Conservation (phyloP, 371 early-diverging fungal genomes). For the Smittium mucronatum region DNA sequence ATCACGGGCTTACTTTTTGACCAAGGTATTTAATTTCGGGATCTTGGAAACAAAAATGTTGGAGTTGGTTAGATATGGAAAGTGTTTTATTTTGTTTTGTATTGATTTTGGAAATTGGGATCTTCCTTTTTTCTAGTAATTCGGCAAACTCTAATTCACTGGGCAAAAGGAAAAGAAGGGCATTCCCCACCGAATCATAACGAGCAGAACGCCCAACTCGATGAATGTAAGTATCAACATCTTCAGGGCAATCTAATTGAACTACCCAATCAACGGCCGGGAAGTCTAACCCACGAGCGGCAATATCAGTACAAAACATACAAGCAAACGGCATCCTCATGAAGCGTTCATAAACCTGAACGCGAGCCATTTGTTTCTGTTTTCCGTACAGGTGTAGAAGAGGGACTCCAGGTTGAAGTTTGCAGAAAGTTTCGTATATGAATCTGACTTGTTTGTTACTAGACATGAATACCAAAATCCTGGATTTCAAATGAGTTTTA, state of each 20-base stretch:
- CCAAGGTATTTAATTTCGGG: constrained; percentile 91
- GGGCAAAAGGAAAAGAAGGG: constrained; percentile 73
- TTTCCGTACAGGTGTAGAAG: constrained; percentile 87
- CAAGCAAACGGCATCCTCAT: constrained; percentile 55
- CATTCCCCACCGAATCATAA: constrained; percentile 74
- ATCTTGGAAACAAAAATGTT: constrained; percentile 80
- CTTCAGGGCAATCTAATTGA: constrained; percentile 95
- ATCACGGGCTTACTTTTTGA: constrained; percentile 49
- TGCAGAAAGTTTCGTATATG: constrained; percentile 86
- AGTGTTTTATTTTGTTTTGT: constrained; percentile 64
- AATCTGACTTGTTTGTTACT: constrained; percentile 86
- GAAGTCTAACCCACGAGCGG: constrained; percentile 96
- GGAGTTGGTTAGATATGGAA: constrained; percentile 63
- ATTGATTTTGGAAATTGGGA: constrained; percentile 73
- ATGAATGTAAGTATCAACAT: constrained; percentile 92
- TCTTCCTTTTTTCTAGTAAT: constrained; percentile 52
- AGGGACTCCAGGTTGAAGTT: constrained; percentile 84
- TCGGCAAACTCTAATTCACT: constrained; percentile 74
- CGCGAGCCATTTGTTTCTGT: constrained; percentile 85
- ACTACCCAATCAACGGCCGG: constrained; percentile 96
- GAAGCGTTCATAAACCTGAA: constrained; percentile 81
- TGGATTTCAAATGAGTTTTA: constrained; percentile 71
- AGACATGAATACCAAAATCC: constrained; percentile 76
- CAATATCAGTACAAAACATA: constrained; percentile 92
- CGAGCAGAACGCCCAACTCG: constrained; percentile 97